Evolutionary conservation across 371 early-diverging fungal species (phyloP).

Genomic region (Nosema granulosis): DNA sequence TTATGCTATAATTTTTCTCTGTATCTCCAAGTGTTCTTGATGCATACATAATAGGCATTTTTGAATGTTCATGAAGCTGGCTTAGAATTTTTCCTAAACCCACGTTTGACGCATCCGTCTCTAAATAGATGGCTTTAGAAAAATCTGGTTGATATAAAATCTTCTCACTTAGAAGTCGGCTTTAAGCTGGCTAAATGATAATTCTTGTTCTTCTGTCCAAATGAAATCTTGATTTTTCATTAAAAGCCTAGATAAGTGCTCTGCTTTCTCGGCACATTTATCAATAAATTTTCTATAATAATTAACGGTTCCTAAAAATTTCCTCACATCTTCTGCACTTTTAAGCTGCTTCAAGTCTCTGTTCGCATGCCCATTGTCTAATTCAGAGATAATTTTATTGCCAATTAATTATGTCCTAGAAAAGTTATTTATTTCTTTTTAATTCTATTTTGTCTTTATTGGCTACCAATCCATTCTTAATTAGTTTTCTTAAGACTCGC

Average conservation of each 20-base stretch:
- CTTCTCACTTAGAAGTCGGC: not conserved
- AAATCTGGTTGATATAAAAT: conserved; percentile 38
- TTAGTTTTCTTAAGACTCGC: not conserved
- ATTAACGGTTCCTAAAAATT: conserved; percentile 1
- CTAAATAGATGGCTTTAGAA: conserved; percentile 27
- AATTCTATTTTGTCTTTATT: conserved; percentile 9
- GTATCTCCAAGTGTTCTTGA: conserved; percentile 29
- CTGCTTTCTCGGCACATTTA: not conserved
- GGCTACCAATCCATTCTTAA: not conserved
- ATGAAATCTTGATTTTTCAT: not conserved
- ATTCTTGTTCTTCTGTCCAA: not conserved
- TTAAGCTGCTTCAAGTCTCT: not conserved
- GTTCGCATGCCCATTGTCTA: not conserved
- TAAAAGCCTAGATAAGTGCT: not conserved
- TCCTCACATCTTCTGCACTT: not conserved
- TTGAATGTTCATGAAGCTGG: conserved; percentile 21
- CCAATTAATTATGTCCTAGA: conserved; percentile 14
- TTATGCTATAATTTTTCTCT: conserved; percentile 44
- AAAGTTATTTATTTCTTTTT: not conserved
- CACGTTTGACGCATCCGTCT: conserved; percentile 50
- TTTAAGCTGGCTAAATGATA: not conserved
- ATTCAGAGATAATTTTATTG: not conserved
- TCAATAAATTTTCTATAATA: conserved; percentile 18
- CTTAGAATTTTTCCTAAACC: conserved; percentile 49
- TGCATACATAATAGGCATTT: conserved; percentile 6